Evolutionary conservation across 1,284 basidiomycete species (phyloP), one percentile per base, ranked within the genome.

Genomic region (Takashimella koratensis): DNA sequence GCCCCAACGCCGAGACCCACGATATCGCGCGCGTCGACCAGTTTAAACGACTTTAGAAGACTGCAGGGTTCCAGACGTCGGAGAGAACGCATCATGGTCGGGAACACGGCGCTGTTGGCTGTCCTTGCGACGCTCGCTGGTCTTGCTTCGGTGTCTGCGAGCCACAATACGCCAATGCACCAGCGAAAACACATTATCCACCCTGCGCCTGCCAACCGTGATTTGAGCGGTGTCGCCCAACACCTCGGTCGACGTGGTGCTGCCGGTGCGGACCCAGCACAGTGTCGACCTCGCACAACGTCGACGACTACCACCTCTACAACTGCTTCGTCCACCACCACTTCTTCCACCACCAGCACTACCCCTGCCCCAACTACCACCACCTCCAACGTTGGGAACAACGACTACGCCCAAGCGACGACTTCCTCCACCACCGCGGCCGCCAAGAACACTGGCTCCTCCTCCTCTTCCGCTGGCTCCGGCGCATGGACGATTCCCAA

Each of bases 401-500:
- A 43, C 43, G 22, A 43, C 19, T 43, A 19, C 22, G n/a, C n/a
- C 19, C n/a, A 43, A 43, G 43, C 22, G 8, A 43, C 22, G 10
- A 43, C 43, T 23, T 16, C 16, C 30, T 8, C 30, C 16, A 36
- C 30, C 16, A 16, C 30, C 30, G 8, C 30, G 16, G 30, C 30
- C 16, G 30, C 16, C 30, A 8, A 36, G 30, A 16, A 8, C 30
- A 8, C 30, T 36, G 30, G 8, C 16, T 8, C n/a, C 30, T 8
- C 30, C 30, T 8, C 30, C 10, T 36, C 30, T 36, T 36, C 30
- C 8, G 8, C 30, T 36, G 30, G 30, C 16, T 8, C 30, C 30
- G 16, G 16, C 16, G 30, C 30, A 36, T 36, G 30, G 30, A 36
- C 30, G 10, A 58, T 50, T 24, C 57, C 61, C 2, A 58, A 57